Evolutionary conservation across 768 basidiomycete species (phyloP).

Genomic region (Lactarius tabidus): DNA sequence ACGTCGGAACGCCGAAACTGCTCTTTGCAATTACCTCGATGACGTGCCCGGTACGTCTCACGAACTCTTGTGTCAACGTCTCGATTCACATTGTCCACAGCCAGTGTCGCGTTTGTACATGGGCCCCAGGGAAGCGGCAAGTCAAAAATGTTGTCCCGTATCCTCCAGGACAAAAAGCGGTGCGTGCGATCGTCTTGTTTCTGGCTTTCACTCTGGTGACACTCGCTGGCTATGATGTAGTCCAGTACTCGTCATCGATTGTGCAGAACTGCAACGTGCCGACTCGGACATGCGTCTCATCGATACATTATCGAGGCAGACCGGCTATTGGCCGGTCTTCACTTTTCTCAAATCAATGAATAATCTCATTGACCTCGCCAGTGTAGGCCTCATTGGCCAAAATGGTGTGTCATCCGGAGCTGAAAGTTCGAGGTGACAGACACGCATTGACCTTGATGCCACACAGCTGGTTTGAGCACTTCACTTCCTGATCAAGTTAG

Average conservation of each 20-base stretch:
- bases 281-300: conserved; percentile 67
- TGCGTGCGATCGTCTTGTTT: conserved; percentile 27
- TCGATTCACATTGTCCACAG: conserved; percentile 34
- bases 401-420: conserved; percentile 52
- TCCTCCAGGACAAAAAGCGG: conserved; percentile 55
- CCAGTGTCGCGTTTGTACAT: conserved; percentile 72
- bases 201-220: conserved; percentile 36
- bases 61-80: background rate
- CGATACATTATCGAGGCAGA: conserved; percentile 67
- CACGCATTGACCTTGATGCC: conserved; percentile 1
- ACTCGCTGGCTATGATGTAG: conserved; percentile 37
- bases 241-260: conserved; percentile 72
- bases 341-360: conserved; percentile 77
- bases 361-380: conserved; percentile 86
- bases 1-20: conserved; percentile 67
- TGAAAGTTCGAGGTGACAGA: background rate
- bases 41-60: conserved; percentile 65
- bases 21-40: conserved; percentile 64
- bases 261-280: conserved; percentile 65
- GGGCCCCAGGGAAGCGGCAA: conserved; percentile 87
- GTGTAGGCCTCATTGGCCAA: conserved; percentile 91
- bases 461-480: conserved; percentile 72
- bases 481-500: conserved; percentile 80
- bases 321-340: conserved; percentile 88
- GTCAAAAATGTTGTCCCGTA: conserved; percentile 48